phyloP scores from a whole-genome alignment of 2,329 filamentous ascomycete genomes.

The Botrytis paeoniae region DNA sequence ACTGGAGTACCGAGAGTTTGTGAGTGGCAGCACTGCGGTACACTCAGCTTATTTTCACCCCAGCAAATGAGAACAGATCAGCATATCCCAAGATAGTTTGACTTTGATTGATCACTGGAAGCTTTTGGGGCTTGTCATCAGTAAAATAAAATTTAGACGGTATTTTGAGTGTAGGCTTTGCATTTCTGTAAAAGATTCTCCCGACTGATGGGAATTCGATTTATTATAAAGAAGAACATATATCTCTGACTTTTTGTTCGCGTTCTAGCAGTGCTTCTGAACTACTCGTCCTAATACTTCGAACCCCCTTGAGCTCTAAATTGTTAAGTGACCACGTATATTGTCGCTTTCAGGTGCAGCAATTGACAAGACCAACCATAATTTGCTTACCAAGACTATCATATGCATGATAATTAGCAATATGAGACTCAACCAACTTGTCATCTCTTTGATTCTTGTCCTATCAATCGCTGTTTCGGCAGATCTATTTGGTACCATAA shows the following conservation, averaged over 20 bases:
- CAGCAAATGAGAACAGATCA: background rate
- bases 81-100: background rate
- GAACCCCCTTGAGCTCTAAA: background rate
- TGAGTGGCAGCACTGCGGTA: background rate
- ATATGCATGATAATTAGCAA: too few relatives aligned
- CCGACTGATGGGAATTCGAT: background rate
- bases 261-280: background rate
- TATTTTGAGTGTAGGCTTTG: background rate
- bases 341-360: too few relatives aligned
- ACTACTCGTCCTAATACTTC: too few relatives aligned
- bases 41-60: background rate
- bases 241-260: background rate
- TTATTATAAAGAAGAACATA: background rate
- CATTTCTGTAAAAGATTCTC: too few relatives aligned
- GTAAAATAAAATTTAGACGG: background rate
- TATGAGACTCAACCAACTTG: background rate
- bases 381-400: background rate
- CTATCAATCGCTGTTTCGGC: background rate
- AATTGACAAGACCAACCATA: too few relatives aligned
- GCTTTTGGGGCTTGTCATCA: too few relatives aligned
- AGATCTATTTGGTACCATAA: background rate
- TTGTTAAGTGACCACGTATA: background rate
- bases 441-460: background rate
- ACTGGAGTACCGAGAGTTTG: background rate
- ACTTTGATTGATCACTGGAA: background rate